Evolutionary conservation across 2,329 filamentous ascomycete genomes (phyloP), one percentile per base, ranked within the genome.

Genomic region (Pseudopyrenochaeta lycopersici): DNA sequence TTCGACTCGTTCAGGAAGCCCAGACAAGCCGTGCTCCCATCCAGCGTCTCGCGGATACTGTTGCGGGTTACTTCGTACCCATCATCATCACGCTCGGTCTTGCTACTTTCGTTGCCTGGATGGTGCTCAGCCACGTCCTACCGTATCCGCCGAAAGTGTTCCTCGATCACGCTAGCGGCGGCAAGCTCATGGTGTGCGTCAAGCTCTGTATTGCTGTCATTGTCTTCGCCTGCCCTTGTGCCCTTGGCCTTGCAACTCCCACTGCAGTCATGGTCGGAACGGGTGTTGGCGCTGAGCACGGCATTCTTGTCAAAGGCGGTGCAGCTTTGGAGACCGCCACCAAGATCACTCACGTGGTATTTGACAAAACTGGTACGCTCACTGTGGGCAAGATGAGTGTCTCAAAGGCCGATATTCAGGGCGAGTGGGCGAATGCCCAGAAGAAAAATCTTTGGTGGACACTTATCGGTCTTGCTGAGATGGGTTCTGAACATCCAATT

Each of bases 261-360:
- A 99, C 95, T 0, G 95, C 95, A 2, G 93, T 99, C 73, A 98
- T 99, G 95, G 95, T 99, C 27, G 95, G 95, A 38, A 98, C 95
- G n/a, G 95, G 95, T 54, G 88, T 97, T 29, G 95, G 95, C 45
- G 95, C 95, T 2, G 91, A 97, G 76, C 90, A 97, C 65, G 95
- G 95, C 20, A 99, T 99, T 64, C 82, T 99, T n/a, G 92, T 98
- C 74, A 99, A 99, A 78, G 94, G 95, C 49, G 95, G 95, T 50
- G 93, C 91, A 35, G 92, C 93, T 27, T 81, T 99, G 3, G 94
- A 99, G 79, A 92, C 87, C 4, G 90, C 92, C 0, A 98, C 92
- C 7, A 94, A 92, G 75, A 85, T 98, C 62, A 96, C 89, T 1
- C 90, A 96, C 64, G 85, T 98, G 17, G 90, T 98, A 14, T 85